Conservation (phyloP, 2,329 filamentous ascomycete species). For the Colletotrichum horii region DNA sequence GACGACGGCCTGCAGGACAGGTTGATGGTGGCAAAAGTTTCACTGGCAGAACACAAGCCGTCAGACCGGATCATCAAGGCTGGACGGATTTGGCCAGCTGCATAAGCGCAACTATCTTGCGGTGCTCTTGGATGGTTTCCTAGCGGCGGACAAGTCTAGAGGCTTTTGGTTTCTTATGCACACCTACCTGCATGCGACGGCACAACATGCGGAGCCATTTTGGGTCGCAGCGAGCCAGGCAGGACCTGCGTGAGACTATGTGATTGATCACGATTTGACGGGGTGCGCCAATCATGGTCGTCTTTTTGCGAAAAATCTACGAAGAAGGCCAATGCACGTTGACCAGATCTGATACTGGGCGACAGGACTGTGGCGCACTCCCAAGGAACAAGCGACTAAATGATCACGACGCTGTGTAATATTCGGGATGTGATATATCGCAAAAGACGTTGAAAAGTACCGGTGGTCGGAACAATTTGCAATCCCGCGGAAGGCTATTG, state of each 20-base stretch:
- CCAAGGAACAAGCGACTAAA: neutral
- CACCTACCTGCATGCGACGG: constrained; percentile 10
- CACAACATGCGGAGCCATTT: neutral
- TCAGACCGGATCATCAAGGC: neutral
- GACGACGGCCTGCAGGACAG: neutral
- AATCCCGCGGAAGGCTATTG: constrained; percentile 23
- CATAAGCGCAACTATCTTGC: constrained; percentile 26
- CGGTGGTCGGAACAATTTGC: neutral
- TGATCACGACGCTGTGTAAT: neutral
- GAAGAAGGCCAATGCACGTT: neutral
- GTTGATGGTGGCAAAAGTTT: neutral
- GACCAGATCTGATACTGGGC: neutral
- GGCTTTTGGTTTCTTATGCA: neutral
- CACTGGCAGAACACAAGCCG: neutral
- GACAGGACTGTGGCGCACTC: neutral
- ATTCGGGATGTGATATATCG: constrained; percentile 7
- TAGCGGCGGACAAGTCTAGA: constrained; percentile 5
- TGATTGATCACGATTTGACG: neutral
- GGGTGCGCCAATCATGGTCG: neutral
- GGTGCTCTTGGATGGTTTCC: constrained; percentile 7
- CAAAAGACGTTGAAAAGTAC: neutral
- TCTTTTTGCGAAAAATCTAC: neutral
- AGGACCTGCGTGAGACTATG: constrained; percentile 9
- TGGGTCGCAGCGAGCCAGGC: neutral
- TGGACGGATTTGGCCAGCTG: constrained; percentile 11